Evolutionary conservation across 345 rosid species (phyloP), one percentile per base, ranked within the genome.

Genomic region (Tarenaya hassleriana): DNA sequence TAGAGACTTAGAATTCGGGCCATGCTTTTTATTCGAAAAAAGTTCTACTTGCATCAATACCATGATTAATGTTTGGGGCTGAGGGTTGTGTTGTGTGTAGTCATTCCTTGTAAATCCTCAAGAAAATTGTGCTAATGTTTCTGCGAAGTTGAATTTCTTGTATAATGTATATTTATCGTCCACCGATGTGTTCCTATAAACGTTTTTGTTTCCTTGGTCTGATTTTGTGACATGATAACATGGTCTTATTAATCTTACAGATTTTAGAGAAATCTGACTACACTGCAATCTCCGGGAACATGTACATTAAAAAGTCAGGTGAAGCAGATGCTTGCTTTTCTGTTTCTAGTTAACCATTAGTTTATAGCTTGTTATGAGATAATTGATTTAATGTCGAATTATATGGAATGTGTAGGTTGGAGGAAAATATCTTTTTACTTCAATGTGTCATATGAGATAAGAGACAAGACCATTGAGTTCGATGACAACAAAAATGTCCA

Each of bases 401-500:
- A 24, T 48, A n/a, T 55, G 32, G 47, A 60, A 40, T 58, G 10
- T 58, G 14, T 48, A 92, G 98, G 98, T 63, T 92, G 98, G 96
- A 88, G 98, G 80, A 88, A 92, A 61, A 85, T 92, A 46, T 83
- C 96, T 4, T 92, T 78, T 67, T 92, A 83, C 70, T 92, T 92
- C 88, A 85, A 85, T 43, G 60, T 88, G 42, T 88, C 98, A 11
- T 92, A 69, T 29, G 98, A 88, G 62, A 92, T 85, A 71, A 79
- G 69, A 71, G 95, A 88, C 70, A 85, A 81, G 86, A 79, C 73
- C 7, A 92, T 88, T 63, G 98, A 88, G 50, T 83, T 81, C 20
- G 95, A 92, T 54, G 94, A 92, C 10, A 85, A 79, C 18, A 73
- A 94, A 50, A 83, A 88, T 70, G 98, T 92, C 20, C 94, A 76